These are phyloP conservation scores for Alectoria sarmentosa DNA, from an alignment of 495 filamentous ascomycete species.

Conservation along the genomic window DNA sequence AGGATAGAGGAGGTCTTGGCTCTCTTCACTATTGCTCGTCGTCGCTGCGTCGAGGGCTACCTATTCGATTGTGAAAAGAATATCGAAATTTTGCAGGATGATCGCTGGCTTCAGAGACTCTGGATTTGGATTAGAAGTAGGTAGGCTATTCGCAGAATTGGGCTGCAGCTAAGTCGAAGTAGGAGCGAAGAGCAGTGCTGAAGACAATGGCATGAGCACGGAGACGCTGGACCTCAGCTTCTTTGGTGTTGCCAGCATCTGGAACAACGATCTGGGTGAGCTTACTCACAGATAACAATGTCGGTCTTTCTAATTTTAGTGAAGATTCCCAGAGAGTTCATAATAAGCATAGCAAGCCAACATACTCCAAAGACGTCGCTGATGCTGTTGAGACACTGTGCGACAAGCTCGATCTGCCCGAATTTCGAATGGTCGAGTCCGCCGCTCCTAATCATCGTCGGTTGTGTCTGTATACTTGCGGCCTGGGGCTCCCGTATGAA, in stretches of 20 bases:
- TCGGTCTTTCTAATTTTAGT: background rate
- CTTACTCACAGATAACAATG: background rate
- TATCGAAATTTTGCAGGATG: constrained; percentile 56
- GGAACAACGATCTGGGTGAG: constrained; percentile 67
- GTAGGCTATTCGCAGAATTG: constrained; percentile 22
- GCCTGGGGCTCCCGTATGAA: constrained; percentile 56
- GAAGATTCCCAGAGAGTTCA: constrained; percentile 21
- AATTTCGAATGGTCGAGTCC: constrained; percentile 49
- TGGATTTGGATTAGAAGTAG: constrained; percentile 73
- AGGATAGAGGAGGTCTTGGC: constrained; percentile 39
- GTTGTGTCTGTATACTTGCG: constrained; percentile 71
- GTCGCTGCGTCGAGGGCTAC: constrained; percentile 65
- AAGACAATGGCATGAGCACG: constrained; percentile 65
- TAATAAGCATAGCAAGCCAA: constrained; percentile 14
- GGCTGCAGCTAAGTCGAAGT: constrained; percentile 24
- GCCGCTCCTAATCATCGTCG: constrained; percentile 65
- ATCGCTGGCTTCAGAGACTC: constrained; percentile 65
- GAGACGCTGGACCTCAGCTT: constrained; percentile 74
- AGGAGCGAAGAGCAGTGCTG: constrained; percentile 60
- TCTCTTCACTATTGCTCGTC: constrained; percentile 39
- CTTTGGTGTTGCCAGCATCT: constrained; percentile 72
- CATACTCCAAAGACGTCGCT: constrained; percentile 29
- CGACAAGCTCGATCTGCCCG: constrained; percentile 40
- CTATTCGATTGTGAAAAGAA: constrained; percentile 68
- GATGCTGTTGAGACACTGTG: constrained; percentile 47